Evolutionary conservation across 2,329 filamentous ascomycete genomes (phyloP).

Genomic region (Fusarium duplospermum): DNA sequence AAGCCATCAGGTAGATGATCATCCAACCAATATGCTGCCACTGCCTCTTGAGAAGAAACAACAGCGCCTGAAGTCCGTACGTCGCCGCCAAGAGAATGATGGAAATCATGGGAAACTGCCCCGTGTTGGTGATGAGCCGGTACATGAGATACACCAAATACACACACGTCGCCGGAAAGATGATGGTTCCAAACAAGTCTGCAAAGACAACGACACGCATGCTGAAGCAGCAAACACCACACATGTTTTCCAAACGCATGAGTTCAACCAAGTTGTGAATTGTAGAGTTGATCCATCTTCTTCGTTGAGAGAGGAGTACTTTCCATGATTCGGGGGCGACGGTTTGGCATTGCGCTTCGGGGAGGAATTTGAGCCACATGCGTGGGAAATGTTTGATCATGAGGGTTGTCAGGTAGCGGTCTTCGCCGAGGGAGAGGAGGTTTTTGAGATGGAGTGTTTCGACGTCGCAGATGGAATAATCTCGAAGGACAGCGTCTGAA

Average conservation of each 20-base stretch:
- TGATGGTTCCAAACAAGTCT: constrained; percentile 91
- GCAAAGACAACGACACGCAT: constrained; percentile 98
- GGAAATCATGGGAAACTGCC: constrained; percentile 87
- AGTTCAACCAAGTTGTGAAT: constrained; percentile 96
- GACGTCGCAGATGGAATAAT: constrained; percentile 89
- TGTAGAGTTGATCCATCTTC: constrained; percentile 99
- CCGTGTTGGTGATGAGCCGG: constrained; percentile 72
- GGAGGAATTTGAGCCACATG: constrained; percentile 96
- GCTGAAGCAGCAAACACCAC: constrained; percentile 98
- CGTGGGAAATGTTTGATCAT: constrained; percentile 98
- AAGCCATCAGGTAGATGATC: constrained; percentile 97
- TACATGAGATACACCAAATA: constrained; percentile 94
- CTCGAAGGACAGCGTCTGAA: constrained; percentile 84
- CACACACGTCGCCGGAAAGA: constrained; percentile 87
- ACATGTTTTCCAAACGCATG: constrained; percentile 90
- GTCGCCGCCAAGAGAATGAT: constrained; percentile 90
- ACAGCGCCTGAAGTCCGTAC: constrained; percentile 94
- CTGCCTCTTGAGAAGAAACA: constrained; percentile 96
- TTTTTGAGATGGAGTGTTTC: constrained; percentile 99
- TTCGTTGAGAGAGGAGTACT: constrained; percentile 94
- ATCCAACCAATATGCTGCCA: constrained; percentile 99
- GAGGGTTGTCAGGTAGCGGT: constrained; percentile 95
- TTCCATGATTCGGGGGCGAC: constrained; percentile 95
- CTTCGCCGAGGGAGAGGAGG: constrained; percentile 90
- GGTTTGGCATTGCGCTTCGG: constrained; percentile 92